Conservation (phyloP, 768 basidiomycete genomes). For the Hericium alpestre region DNA sequence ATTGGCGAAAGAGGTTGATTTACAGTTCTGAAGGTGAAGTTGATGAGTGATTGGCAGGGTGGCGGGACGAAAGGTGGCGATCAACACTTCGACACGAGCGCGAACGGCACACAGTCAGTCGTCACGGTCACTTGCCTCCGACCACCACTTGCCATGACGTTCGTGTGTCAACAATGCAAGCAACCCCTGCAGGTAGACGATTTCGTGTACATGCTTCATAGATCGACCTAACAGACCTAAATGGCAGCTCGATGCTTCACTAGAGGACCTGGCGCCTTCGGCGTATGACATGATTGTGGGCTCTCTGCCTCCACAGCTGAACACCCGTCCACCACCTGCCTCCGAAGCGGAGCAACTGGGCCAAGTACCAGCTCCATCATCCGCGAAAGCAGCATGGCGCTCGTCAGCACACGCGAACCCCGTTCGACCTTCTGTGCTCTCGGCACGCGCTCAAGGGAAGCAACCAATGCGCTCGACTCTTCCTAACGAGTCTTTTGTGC, state of each 20-base stretch:
- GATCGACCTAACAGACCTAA: background rate
- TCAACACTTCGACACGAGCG: background rate
- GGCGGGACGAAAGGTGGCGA: background rate
- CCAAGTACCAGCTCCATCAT: conserved; percentile 36
- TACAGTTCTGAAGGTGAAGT: too few relatives aligned
- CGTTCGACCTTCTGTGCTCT: conserved; percentile 25
- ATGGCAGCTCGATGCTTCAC: conserved; percentile 75
- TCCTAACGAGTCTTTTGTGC: conserved; percentile 84
- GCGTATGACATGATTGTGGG: conserved; percentile 80
- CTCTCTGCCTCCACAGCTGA: conserved; percentile 46
- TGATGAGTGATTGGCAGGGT: too few relatives aligned
- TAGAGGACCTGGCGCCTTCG: conserved; percentile 76
- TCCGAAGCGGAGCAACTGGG: conserved; percentile 36
- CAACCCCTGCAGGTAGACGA: conserved; percentile 68
- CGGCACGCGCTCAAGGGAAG: conserved; percentile 49
- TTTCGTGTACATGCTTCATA: background rate
- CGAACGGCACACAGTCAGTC: background rate
- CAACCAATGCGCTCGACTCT: conserved; percentile 43
- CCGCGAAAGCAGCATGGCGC: conserved; percentile 56
- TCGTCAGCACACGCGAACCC: conserved; percentile 34
- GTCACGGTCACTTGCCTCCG: background rate
- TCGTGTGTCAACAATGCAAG: conserved; percentile 83
- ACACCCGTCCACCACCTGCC: conserved; percentile 26
- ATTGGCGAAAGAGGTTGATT: too few relatives aligned
- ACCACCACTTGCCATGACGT: conserved; percentile 24